Evolutionary conservation across 257 asterid genomes (phyloP), one percentile per base, ranked within the genome.

Genomic region (Ehretia macrophylla): DNA sequence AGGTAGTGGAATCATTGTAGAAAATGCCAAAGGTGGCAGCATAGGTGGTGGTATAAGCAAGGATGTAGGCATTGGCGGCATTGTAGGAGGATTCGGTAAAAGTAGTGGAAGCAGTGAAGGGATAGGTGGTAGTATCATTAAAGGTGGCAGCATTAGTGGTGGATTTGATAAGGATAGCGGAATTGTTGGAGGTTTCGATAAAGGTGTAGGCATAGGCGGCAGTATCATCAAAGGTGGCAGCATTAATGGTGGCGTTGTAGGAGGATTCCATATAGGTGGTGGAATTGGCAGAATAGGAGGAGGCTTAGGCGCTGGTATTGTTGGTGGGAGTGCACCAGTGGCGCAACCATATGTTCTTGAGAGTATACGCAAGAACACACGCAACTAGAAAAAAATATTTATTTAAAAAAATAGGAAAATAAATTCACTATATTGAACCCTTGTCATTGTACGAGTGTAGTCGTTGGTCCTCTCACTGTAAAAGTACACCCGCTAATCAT

Each of bases 191-290:
- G 66, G 50, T 8, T 0, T 51, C 8, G 20, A 13, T 18, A 48
- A 9, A 8, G 72, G 40, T 0, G 18, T 6, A 1, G 72, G 72
- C 0, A 1, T 17, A 2, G 44, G 72, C 0, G 64, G 59, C 1
- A 64, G 65, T 8, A 23, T 3, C 0, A 48, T 60, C 1, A 55
- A 27, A 16, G 65, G 51, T 14, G 63, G 63, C 9, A 57, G 51
- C 0, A 51, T 62, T 0, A 0, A 14, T 0, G 46, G 60, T 3
- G 60, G 54, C 0, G 71, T 64, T 0, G 1, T 27, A 13, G 61
- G 65, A 0, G 61, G 52, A 0, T 67, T 70, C 0, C 38, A 35
- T 13, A 72, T 68, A 0, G 9, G 14, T 6, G 79, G 75, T 0
- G 65, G 37, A 0, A 22, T 55, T 67, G 56, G 53, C 10, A 47